phyloP scores from a whole-genome alignment of 176 grass and related monocot species.

The Alopecurus myosuroides region DNA sequence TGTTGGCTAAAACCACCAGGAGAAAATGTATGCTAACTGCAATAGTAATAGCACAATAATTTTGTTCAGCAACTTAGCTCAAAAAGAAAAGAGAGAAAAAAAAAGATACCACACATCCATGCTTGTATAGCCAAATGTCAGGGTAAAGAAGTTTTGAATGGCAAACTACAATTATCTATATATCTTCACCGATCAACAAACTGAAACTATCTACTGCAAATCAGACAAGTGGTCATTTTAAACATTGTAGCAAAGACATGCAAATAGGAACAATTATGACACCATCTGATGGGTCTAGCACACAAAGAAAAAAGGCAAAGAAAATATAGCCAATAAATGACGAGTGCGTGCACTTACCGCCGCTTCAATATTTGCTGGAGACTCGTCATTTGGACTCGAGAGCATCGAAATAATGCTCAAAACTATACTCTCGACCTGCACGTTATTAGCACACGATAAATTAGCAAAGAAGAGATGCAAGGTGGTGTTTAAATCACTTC shows the following conservation, averaged over 20 bases:
- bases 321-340: conserved; percentile 6
- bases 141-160: not conserved
- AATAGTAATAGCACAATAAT: not conserved
- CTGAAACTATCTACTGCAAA: not conserved
- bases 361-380: conserved; percentile 89
- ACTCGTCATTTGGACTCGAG: conserved; percentile 89
- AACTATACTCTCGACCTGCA: conserved; percentile 96
- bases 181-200: not conserved
- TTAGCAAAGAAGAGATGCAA: not conserved
- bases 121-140: not conserved
- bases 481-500: not conserved
- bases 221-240: not conserved
- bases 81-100: not conserved
- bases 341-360: conserved; percentile 64
- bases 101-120: not conserved
- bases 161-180: not conserved
- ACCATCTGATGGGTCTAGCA: not conserved
- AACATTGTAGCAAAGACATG: not conserved
- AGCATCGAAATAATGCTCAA: conserved; percentile 97
- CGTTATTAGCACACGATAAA: not conserved
- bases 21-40: not conserved
- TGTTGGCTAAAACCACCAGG: not conserved
- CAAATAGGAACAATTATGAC: not conserved
- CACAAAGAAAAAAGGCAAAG: not conserved
- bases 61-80: not conserved